phyloP scores from a whole-genome alignment of 2,329 filamentous ascomycete genomes.

The Talaromyces marneffei region DNA sequence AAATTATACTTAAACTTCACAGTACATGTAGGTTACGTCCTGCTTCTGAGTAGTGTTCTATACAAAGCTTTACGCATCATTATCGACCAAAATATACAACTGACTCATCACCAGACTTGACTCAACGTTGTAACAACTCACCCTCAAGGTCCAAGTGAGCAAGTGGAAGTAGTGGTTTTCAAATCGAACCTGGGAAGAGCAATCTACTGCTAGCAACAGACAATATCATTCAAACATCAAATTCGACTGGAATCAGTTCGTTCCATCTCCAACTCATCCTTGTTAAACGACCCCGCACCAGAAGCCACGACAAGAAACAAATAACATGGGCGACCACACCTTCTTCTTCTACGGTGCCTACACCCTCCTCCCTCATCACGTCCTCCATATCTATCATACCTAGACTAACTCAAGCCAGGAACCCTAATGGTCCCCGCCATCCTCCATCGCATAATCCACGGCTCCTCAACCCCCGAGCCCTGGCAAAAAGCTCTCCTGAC shows the following conservation, averaged over 20 bases:
- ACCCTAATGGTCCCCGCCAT: constrained; percentile 79
- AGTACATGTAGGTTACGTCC: background rate
- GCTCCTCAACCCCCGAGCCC: constrained; percentile 46
- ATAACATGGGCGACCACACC: constrained; percentile 45
- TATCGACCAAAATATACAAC: background rate
- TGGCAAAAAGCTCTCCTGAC: constrained; percentile 52
- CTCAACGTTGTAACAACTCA: background rate
- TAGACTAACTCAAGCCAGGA: constrained; percentile 28
- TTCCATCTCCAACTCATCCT: background rate
- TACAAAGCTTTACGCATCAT: background rate
- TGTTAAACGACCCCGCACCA: constrained; percentile 5
- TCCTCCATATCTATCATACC: background rate
- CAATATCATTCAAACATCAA: background rate
- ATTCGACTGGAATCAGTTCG: background rate
- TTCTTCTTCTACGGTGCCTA: constrained; percentile 61
- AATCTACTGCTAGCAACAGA: background rate
- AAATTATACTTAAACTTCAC: too few relatives aligned
- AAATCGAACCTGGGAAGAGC: background rate
- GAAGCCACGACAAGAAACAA: background rate
- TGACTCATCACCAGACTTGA: background rate
- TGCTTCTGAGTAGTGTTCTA: too few relatives aligned
- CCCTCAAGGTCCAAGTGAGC: background rate
- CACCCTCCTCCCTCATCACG: background rate
- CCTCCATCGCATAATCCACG: constrained; percentile 78
- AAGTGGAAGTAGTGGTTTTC: background rate